Evolutionary conservation across 2,329 filamentous ascomycete genomes (phyloP).

Genomic region (Rutstroemia sp.): DNA sequence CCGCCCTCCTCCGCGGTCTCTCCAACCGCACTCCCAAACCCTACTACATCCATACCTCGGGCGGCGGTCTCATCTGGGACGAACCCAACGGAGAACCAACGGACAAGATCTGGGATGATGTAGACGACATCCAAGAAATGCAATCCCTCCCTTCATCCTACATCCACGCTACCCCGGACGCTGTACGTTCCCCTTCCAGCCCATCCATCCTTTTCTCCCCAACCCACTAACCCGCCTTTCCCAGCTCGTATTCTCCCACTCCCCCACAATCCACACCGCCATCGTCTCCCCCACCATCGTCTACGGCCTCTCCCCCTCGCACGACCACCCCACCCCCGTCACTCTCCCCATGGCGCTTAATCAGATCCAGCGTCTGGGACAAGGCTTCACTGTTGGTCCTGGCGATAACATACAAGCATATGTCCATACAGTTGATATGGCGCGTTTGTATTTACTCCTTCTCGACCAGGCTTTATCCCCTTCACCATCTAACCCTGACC

Average conservation of each 20-base stretch:
- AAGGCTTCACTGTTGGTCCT: conserved; percentile 11
- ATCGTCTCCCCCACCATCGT: conserved; percentile 12
- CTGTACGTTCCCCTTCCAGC: background rate
- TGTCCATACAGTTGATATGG: conserved; percentile 15
- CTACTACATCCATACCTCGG: conserved; percentile 14
- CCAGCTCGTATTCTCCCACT: conserved; percentile 1
- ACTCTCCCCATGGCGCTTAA: background rate
- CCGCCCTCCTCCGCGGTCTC: conserved; percentile 9
- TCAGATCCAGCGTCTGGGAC: background rate
- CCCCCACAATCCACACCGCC: conserved; percentile 6
- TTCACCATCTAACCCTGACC: background rate
- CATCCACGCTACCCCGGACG: background rate
- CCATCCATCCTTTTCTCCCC: background rate
- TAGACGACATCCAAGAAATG: conserved; percentile 10
- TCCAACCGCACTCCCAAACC: conserved; percentile 1
- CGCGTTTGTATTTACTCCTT: conserved; percentile 10
- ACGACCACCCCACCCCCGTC: conserved; percentile 11
- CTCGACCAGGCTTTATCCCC: conserved; percentile 3
- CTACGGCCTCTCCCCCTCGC: conserved; percentile 13
- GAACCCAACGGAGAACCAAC: conserved; percentile 6
- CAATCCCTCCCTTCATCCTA: conserved; percentile 4
- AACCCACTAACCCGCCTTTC: background rate
- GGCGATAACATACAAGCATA: conserved; percentile 6
- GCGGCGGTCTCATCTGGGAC: conserved; percentile 11
- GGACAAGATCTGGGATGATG: conserved; percentile 11